phyloP scores from a whole-genome alignment of 2,329 filamentous ascomycete genomes.

The Colletotrichum chrysophilum region DNA sequence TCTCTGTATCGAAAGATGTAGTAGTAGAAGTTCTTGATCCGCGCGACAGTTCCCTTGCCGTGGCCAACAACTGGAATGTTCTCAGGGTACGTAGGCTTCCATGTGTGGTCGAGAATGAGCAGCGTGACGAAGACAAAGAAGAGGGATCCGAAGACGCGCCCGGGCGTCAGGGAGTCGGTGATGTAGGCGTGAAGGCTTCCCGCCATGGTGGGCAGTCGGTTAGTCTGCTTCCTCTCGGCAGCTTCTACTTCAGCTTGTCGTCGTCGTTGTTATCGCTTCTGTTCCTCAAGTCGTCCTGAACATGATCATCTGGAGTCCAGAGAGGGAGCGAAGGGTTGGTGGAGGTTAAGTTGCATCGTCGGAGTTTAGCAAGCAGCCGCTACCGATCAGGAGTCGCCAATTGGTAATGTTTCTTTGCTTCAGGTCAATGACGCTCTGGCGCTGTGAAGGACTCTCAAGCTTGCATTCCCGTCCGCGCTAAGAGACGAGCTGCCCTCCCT shows the following conservation, averaged over 20 bases:
- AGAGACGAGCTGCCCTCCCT: background rate
- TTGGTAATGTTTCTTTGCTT: background rate
- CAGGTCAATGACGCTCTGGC: constrained; percentile 4
- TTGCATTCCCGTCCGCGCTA: background rate
- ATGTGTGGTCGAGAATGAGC: constrained; percentile 43
- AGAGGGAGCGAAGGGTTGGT: background rate
- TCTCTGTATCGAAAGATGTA: constrained; percentile 41
- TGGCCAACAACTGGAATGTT: constrained; percentile 46
- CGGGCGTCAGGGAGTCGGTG: constrained; percentile 33
- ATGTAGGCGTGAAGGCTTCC: constrained; percentile 27
- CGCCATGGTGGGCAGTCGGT: background rate
- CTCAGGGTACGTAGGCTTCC: constrained; percentile 42
- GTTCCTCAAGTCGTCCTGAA: background rate
- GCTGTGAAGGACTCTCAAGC: background rate
- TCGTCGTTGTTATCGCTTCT: background rate
- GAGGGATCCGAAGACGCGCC: constrained; percentile 30
- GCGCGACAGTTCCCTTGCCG: constrained; percentile 38
- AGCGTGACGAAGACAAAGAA: constrained; percentile 38
- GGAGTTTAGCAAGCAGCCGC: background rate
- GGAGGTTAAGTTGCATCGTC: background rate
- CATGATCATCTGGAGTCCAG: background rate
- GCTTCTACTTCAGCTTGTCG: too few relatives aligned
- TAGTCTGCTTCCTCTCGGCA: background rate
- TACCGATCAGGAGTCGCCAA: background rate
- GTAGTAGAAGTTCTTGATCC: constrained; percentile 42